Base-by-base conservation (phyloP, 2,329 filamentous ascomycete genomes). In the Pseudogymnoascus sp. region DNA sequence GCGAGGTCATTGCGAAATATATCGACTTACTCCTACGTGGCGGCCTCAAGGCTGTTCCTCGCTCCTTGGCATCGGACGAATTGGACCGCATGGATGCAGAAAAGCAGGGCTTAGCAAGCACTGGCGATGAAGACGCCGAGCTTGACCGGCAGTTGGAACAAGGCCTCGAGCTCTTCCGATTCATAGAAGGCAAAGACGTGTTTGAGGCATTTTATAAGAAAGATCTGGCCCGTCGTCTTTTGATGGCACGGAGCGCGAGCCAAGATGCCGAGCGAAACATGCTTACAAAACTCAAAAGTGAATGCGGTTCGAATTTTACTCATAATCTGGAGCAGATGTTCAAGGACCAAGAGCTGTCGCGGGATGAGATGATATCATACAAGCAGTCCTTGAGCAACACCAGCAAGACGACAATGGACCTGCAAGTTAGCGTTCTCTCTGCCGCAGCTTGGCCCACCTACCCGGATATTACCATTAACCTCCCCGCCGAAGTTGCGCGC, bases 171-270 rank as follows among this genome's bases (percentile, higher is more conserved):
- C 80, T 99, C 4, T 99, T 99, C 82, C 86, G 96, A 4, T 97
- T 97, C 74, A 91, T 99, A 35, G 88, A 97, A 72, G 95, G 95
- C 68, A 99, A 99, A 75, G 93, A 96, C 63, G 90, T 97, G 0
- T 99, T 99, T 67, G 95, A 99, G 74, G 93, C 95, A 1, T 99
- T 99, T 74, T 99, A 99, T 83, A 99, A 99, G 80, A 96, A 95
- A 71, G 95, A 97, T 72, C 82, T 99, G 60, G 93, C 96, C 0
- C 85, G 93, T 15, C 85, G 95, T 56, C 78, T 99, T 44, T 82
- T 99, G 63, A 93, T 97, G 91, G 89, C 88, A 40, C 86, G 93
- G 67, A 97, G 92, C 73, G 93, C 93, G 21, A 97, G 91, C 72
- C 90, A 93, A 63, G 95, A 99, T 56, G 50, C 50, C 1, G 50